These are phyloP conservation scores for Phytopythium mirpurense DNA, from an alignment of 352 stramenopile genomes.

Conservation along the genomic window DNA sequence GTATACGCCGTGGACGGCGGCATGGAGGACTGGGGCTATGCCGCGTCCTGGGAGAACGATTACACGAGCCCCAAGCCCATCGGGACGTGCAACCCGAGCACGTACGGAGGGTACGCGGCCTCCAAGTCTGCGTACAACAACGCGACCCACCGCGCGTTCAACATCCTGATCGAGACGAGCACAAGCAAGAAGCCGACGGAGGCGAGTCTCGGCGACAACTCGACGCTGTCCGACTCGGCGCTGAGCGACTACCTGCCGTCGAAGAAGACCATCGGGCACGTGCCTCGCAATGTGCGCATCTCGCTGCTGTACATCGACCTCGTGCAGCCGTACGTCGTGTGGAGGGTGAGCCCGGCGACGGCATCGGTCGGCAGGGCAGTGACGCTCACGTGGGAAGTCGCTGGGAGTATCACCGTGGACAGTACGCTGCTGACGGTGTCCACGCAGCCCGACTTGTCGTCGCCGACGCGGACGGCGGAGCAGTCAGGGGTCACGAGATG, in stretches of 20 bases:
- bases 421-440: slow-evolving; percentile 47
- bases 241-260: slow-evolving; percentile 39
- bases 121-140: slow-evolving; percentile 90
- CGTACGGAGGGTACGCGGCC: slow-evolving; percentile 79
- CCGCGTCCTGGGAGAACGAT: slow-evolving; percentile 71
- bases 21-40: slow-evolving; percentile 97
- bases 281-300: slow-evolving; percentile 91
- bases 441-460: slow-evolving; percentile 22
- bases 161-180: slow-evolving; percentile 94
- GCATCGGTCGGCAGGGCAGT: slow-evolving; percentile 8
- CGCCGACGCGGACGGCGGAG: slow-evolving; percentile 15
- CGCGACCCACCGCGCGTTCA: slow-evolving; percentile 88
- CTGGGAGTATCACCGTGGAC: slow-evolving; percentile 54
- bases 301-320: slow-evolving; percentile 90
- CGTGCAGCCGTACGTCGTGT: slow-evolving; percentile 90
- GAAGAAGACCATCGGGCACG: slow-evolving; percentile 77
- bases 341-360: slow-evolving; percentile 24
- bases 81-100: slow-evolving; percentile 72
- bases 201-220: slow-evolving; percentile 60
- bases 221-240: slow-evolving; percentile 35
- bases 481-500: slow-evolving; percentile 52
- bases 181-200: slow-evolving; percentile 76
- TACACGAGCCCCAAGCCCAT: slow-evolving; percentile 42
- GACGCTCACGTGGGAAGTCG: slow-evolving; percentile 50
- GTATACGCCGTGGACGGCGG: slow-evolving; percentile 94